Base-by-base conservation (phyloP, 495 filamentous ascomycete genomes). In the Letharia lupina region DNA sequence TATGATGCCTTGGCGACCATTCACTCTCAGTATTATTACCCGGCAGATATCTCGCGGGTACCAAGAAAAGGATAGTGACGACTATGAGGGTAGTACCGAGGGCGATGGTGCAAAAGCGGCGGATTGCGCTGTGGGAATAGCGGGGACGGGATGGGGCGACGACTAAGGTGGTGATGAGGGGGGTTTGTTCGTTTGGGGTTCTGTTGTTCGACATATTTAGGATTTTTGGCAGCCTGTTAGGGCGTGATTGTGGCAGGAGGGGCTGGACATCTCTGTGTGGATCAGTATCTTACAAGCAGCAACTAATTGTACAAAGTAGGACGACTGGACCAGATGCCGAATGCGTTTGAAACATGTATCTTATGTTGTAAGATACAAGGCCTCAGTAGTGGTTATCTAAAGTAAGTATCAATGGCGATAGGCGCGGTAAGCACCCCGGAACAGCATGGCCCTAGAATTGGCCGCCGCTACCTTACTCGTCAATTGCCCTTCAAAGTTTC, bases 101-200 rank as follows among this genome's bases (percentile, higher is more conserved):
- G 20, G 82, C 79, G 60, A 88, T 79, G 61, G 86, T 91, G 76
- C 89, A 94, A 73, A 88, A 84, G 60, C 86, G 86, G 63, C 89
- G 88, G 42, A 91, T 69, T 20, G 80, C 78, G 70, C 83, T 82
- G 73, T 91, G 89, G 28, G 82, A 81, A 71, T 91, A 91, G 57
- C 87, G 85, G 67, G 79, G 83, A 45, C 82, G 87, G 20, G 75
- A 76, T 8, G 77, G 73, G 40, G 71, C 75, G 23, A 86, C 79
- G 35, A 74, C 76, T 52, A 89, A 84, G 35, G 82, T 82, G 62
- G 78, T 73, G 62, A 90, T 76, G 68, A 90, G 78, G 39, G 87
- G 88, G 23, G 86, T 87, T 28, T 73, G 74, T 68, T 90, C 88
- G 44, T 76, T 77, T 15, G 63, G 62, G 31, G 66, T 20, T 45